Base-by-base conservation (phyloP, 177 flowering plant genomes). In the Vitis hybrid region DNA sequence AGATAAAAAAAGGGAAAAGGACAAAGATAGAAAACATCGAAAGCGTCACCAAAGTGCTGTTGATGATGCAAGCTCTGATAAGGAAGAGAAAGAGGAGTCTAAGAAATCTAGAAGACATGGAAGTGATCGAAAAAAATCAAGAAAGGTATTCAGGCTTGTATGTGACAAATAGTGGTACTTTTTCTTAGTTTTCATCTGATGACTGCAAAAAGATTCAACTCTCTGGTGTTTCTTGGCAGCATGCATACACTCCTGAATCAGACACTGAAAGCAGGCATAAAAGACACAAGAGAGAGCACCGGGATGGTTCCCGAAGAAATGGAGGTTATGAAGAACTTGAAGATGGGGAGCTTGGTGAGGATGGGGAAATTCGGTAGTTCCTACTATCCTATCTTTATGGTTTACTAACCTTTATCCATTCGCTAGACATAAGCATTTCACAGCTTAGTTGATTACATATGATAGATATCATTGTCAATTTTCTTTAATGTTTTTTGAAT, bases 261-360 rank as follows among this genome's bases (percentile, higher is more conserved):
- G 98, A 91, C 66, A 73, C 87, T 63, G 98, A 90, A 78, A 83
- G 85, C 73, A 80, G 90, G 81, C 95, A 87, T 69, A 92, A 86
- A 79, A 86, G 82, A 68, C 98, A 91, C 73, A 87, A 79, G 76
- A 81, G 88, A 78, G 97, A 94, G 50, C 88, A 85, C 63, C 76
- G 90, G 14, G 93, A 91, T 76, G 75, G 88, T 68, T 84, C 91
- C 13, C 90, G 90, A 59, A 79, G 88, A 79, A 85, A 76, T 83
- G 87, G 86, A 58, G 86, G 82, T 70, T 68, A 90, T 64, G 97
- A 89, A 65, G 98, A 94, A 71, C 94, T 94, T 70, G 98, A 94
- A 82, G 98, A 94, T 84, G 98, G 98, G 65, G 98, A 94, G 79
- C 83, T 92, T 74, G 97, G 98, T 62, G 98, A 94, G 80, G 97